A percentile compares a stretch with the other conserved stretches of the same genome.
phyloP scores from a whole-genome alignment of 2,329 filamentous ascomycete species.

The Fusarium citri region DNA sequence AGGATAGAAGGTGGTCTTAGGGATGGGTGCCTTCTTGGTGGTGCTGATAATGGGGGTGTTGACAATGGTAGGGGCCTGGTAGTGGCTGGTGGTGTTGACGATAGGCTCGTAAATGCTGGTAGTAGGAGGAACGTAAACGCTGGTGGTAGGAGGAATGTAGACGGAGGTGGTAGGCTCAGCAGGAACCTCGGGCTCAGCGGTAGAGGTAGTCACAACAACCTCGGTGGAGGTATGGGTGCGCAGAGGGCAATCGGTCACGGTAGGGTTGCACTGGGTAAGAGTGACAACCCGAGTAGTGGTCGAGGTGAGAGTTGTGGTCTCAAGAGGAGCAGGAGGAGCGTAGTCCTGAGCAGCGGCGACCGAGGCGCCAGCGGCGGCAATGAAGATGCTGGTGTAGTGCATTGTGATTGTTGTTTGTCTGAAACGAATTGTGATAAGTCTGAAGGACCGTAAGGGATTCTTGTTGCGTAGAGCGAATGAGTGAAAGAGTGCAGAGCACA shows the following conservation, averaged over 20 bases:
- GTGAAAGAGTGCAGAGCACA: slow-evolving; percentile 40
- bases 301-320: slow-evolving; percentile 57
- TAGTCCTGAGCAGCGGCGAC: slow-evolving; percentile 49
- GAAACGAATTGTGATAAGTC: slow-evolving; percentile 23
- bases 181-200: slow-evolving; percentile 25
- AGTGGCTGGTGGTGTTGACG: slow-evolving; percentile 45
- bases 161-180: slow-evolving; percentile 25
- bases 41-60: slow-evolving; percentile 45
- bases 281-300: slow-evolving; percentile 59
- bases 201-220: slow-evolving; percentile 43
- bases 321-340: slow-evolving; percentile 14
- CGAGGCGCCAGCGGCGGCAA: slow-evolving; percentile 56
- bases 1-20: slow-evolving; percentile 43
- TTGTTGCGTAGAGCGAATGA: slow-evolving; percentile 29
- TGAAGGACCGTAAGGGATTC: slow-evolving; percentile 13
- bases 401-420: slow-evolving; percentile 52
- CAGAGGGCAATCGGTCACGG: slow-evolving; percentile 28
- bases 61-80: slow-evolving; percentile 34
- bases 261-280: slow-evolving; percentile 61
- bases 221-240: slow-evolving; percentile 43
- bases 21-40: slow-evolving; percentile 38
- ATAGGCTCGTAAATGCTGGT: slow-evolving; percentile 43
- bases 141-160: slow-evolving; percentile 30
- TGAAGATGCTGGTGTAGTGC: slow-evolving; percentile 58
- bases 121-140: slow-evolving; percentile 33